phyloP scores from a whole-genome alignment of 139 green algal species.

The Volvox reticuliferus region DNA sequence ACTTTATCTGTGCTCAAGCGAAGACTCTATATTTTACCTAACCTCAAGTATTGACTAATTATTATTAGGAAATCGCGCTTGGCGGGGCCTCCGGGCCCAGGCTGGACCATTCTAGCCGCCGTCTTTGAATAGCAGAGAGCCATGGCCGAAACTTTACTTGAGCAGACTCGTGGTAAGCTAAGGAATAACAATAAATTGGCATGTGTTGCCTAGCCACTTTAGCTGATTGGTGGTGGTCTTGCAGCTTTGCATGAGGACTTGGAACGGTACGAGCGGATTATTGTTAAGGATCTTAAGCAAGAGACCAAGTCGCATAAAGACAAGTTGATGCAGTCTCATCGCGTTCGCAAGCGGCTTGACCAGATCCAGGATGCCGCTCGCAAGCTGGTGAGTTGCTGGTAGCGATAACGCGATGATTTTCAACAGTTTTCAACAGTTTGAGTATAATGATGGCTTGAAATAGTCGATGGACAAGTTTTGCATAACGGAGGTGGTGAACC shows the following conservation, averaged over 20 bases:
- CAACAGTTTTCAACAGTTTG: too few species aligned
- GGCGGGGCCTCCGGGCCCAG: conserved; percentile 16
- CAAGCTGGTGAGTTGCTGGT: conserved; percentile 80
- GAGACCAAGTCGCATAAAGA: conserved; percentile 87
- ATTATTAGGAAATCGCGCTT: too few species aligned
- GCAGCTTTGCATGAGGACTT: conserved; percentile 92
- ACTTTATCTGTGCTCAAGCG: too few species aligned
- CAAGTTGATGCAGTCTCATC: conserved; percentile 81
- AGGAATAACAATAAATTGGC: background rate
- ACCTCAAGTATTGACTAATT: too few species aligned
- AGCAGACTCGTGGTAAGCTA: conserved; percentile 87
- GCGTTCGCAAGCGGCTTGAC: conserved; percentile 88
- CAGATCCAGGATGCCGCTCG: conserved; percentile 75
- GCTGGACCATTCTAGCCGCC: background rate
- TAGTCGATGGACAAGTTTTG: too few species aligned
- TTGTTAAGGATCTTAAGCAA: conserved; percentile 87
- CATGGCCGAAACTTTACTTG: conserved; percentile 92
- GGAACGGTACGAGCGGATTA: conserved; percentile 89
- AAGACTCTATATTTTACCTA: too few species aligned
- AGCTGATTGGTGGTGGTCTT: background rate
- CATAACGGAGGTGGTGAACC: too few species aligned
- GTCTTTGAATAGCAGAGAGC: background rate
- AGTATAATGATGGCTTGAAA: too few species aligned
- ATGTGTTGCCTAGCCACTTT: background rate
- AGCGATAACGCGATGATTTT: too few species aligned